Conservation (phyloP, 176 grass and related monocot genomes). For the Dendrocalamus sinicus region DNA sequence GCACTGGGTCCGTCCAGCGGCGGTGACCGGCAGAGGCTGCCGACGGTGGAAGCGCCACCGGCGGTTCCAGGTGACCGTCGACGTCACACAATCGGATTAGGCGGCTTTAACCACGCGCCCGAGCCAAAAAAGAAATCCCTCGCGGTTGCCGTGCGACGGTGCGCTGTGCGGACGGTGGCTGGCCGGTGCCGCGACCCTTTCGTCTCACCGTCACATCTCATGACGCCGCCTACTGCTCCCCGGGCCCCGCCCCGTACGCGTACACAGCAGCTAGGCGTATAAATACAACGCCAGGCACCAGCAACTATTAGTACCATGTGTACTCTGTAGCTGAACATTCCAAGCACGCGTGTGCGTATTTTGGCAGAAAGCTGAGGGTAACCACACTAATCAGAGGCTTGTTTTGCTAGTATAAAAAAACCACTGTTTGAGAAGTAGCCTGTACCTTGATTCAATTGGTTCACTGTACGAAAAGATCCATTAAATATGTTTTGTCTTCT, state of each 20-base stretch:
- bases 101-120: background rate
- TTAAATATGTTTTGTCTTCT: background rate
- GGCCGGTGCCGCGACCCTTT: background rate
- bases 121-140: background rate
- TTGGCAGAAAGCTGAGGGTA: background rate
- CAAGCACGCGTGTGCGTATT: background rate
- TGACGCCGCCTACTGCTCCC: slow-evolving; percentile 2
- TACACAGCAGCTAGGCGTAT: background rate
- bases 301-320: background rate
- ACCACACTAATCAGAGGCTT: background rate
- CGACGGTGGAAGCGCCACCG: slow-evolving; percentile 28
- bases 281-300: background rate
- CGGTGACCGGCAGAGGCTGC: slow-evolving; percentile 18
- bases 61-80: background rate
- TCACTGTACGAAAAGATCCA: no score
- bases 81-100: slow-evolving; percentile 3
- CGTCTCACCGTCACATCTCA: background rate
- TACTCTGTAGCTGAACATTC: background rate
- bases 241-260: background rate
- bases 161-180: background rate
- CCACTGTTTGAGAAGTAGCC: no score
- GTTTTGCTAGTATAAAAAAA: no score
- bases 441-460: accelerated
- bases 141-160: background rate
- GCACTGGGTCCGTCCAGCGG: background rate